phyloP scores from a whole-genome alignment of 768 basidiomycete species.

The Boletus subcaerulescens region DNA sequence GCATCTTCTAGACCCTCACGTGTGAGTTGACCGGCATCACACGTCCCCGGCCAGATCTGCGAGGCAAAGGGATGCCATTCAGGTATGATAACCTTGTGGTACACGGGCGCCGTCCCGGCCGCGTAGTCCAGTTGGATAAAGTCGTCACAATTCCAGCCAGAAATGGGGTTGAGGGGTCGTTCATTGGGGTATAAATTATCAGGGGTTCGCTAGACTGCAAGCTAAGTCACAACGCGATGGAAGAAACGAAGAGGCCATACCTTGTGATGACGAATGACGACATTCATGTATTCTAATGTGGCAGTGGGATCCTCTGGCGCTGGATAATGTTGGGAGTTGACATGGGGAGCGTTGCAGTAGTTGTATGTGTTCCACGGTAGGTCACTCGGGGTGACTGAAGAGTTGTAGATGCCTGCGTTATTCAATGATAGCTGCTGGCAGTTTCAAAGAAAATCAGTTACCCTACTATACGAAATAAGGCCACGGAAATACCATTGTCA shows the following conservation, averaged over 20 bases:
- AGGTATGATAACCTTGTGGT: constrained; percentile 39
- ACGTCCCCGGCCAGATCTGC: constrained; percentile 47
- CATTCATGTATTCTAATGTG: constrained; percentile 40
- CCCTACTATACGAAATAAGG: not conserved
- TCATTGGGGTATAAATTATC: constrained; percentile 48
- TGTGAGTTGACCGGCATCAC: constrained; percentile 47
- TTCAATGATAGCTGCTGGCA: constrained; percentile 7
- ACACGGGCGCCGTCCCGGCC: constrained; percentile 35
- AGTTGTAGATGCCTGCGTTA: constrained; percentile 40
- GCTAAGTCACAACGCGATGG: not conserved
- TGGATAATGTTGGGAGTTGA: constrained; percentile 39
- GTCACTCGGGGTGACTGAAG: constrained; percentile 39
- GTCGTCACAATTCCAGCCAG: constrained; percentile 41
- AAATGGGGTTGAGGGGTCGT: constrained; percentile 35
- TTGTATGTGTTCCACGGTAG: constrained; percentile 52
- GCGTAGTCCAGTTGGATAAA: constrained; percentile 40
- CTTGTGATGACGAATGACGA: constrained; percentile 48
- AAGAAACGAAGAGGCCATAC: constrained; percentile 20
- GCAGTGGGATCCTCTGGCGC: constrained; percentile 28
- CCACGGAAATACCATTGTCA: constrained; percentile 5
- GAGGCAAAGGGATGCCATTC: constrained; percentile 43
- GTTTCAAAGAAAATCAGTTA: not conserved
- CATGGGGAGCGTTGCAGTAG: constrained; percentile 51
- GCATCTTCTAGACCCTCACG: constrained; percentile 42
- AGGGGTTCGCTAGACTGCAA: constrained; percentile 39